phyloP scores from a whole-genome alignment of 2,329 filamentous ascomycete genomes.

The Drechslerella dactyloides region DNA sequence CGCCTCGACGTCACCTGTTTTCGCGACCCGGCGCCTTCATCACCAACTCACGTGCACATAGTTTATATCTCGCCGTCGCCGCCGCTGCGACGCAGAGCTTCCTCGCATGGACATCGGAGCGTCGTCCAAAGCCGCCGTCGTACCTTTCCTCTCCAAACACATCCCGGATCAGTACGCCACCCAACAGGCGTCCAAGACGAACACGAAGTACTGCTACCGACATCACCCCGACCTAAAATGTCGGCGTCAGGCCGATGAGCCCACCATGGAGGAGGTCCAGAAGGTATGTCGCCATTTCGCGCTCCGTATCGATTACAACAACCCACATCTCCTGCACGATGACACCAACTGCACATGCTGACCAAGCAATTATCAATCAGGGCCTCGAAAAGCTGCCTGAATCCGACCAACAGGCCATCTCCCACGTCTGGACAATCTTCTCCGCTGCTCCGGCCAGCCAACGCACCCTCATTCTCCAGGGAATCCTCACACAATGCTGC shows the following conservation, averaged over 20 bases:
- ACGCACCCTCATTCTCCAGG: conserved; percentile 93
- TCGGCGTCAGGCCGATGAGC: conserved; percentile 87
- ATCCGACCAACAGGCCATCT: conserved; percentile 90
- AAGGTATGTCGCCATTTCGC: conserved; percentile 63
- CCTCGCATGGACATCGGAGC: conserved; percentile 60
- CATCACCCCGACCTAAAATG: conserved; percentile 95
- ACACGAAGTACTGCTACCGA: conserved; percentile 93
- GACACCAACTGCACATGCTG: conserved; percentile 6
- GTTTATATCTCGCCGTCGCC: conserved; percentile 31
- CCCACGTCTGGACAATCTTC: conserved; percentile 97
- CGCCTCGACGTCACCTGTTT: too few species aligned
- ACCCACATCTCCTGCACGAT: neutral
- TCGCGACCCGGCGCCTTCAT: conserved; percentile 52
- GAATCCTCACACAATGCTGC: conserved; percentile 94
- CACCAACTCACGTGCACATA: conserved; percentile 59
- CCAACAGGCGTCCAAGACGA: conserved; percentile 59
- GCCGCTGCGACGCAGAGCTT: conserved; percentile 55
- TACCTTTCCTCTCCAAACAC: conserved; percentile 87
- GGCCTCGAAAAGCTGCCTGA: conserved; percentile 81
- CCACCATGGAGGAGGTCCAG: conserved; percentile 94
- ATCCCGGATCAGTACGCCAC: conserved; percentile 89
- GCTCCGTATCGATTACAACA: neutral
- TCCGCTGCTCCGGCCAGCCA: conserved; percentile 93
- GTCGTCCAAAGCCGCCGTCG: conserved; percentile 77
- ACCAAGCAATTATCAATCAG: conserved; percentile 59